These are phyloP conservation scores for Stropharia rugosoannulata DNA, from an alignment of 768 basidiomycete species.

Conservation along the genomic window DNA sequence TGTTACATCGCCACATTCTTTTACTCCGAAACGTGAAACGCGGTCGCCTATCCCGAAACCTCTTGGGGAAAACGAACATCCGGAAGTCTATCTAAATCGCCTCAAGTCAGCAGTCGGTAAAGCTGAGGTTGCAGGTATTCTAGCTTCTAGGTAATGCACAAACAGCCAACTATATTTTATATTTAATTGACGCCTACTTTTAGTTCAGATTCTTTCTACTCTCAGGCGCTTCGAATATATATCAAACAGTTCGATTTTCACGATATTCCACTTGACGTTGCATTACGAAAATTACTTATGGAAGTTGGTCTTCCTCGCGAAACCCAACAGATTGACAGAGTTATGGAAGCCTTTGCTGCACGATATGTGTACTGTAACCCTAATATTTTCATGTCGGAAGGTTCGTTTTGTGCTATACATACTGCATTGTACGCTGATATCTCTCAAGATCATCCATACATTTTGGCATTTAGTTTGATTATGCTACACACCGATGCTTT, in stretches of 20 bases:
- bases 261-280: slow-evolving; percentile 85
- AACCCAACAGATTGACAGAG: slow-evolving; percentile 98
- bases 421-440: not conserved
- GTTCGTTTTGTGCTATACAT: slow-evolving; percentile 30
- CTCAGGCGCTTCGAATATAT: slow-evolving; percentile 66
- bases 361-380: slow-evolving; percentile 86
- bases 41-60: slow-evolving; percentile 44
- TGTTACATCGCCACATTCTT: slow-evolving; percentile 19
- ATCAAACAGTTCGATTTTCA: slow-evolving; percentile 77
- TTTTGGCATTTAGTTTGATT: slow-evolving; percentile 95
- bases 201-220: slow-evolving; percentile 74
- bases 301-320: slow-evolving; percentile 89
- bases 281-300: slow-evolving; percentile 87
- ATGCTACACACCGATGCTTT: slow-evolving; percentile 99
- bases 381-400: slow-evolving; percentile 72
- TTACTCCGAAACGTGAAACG: slow-evolving; percentile 40
- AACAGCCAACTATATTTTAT: slow-evolving; percentile 4
- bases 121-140: slow-evolving; percentile 74
- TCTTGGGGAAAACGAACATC: slow-evolving; percentile 56
- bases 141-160: slow-evolving; percentile 72
- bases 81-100: slow-evolving; percentile 66
- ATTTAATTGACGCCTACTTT: not conserved
- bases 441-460: slow-evolving; percentile 83
- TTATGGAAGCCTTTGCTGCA: slow-evolving; percentile 92
- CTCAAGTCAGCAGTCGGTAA: slow-evolving; percentile 66